These are phyloP conservation scores for Cryphonectria parasitica DNA, from an alignment of 2,329 filamentous ascomycete genomes.

Conservation along the genomic window DNA sequence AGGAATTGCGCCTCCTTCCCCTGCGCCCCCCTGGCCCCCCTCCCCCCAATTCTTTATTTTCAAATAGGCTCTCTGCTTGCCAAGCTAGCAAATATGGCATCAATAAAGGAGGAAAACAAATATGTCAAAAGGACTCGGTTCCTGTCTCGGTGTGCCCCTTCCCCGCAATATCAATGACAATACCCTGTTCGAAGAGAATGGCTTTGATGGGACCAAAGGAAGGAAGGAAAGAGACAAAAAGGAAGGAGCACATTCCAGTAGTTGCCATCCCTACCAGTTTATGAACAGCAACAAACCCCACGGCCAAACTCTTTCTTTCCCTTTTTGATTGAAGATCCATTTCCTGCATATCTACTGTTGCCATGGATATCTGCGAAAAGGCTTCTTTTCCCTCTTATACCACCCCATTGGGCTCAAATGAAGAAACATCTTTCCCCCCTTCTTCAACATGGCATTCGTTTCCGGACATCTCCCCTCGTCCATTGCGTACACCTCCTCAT, in stretches of 20 bases:
- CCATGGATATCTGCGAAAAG: slow-evolving; percentile 24
- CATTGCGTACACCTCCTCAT: background rate
- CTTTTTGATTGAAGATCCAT: background rate
- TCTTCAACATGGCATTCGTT: slow-evolving; percentile 16
- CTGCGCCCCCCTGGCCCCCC: too few species aligned
- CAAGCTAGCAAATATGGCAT: background rate
- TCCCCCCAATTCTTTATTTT: background rate
- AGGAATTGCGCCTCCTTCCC: background rate
- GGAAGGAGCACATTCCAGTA: slow-evolving; percentile 25
- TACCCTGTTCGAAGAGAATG: slow-evolving; percentile 18
- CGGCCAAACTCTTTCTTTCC: background rate
- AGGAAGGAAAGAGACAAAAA: slow-evolving; percentile 1
- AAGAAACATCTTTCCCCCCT: background rate
- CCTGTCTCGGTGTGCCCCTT: slow-evolving; percentile 13
- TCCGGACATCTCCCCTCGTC: slow-evolving; percentile 8
- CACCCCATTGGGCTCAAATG: background rate
- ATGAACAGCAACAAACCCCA: slow-evolving; percentile 22
- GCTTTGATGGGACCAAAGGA: slow-evolving; percentile 10
- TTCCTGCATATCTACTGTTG: slow-evolving; percentile 29
- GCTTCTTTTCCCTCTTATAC: slow-evolving; percentile 22
- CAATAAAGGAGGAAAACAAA: slow-evolving; percentile 3
- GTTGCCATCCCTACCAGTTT: slow-evolving; percentile 26
- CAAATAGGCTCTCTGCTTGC: background rate
- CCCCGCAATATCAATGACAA: slow-evolving; percentile 12
- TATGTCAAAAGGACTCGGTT: slow-evolving; percentile 15